Percentiles rank a stretch among this genome's conserved stretches.
phyloP scores from a whole-genome alignment of 1,139 yeast species.

The Yamadazyma atlantica region DNA sequence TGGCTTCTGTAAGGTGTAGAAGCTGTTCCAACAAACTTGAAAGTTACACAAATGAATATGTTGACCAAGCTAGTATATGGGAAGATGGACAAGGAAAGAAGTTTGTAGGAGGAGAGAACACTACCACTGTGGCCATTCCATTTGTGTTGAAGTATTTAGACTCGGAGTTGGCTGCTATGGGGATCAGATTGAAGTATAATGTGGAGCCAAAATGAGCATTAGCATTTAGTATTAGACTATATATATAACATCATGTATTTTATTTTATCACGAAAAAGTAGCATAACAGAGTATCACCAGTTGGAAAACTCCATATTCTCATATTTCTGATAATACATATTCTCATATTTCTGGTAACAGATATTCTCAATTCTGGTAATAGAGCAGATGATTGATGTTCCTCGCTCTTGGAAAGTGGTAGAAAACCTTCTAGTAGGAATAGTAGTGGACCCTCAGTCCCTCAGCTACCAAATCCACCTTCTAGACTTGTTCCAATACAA shows the following conservation, averaged over 20 bases:
- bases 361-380: neutral
- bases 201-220: constrained; percentile 54
- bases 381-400: too few relatives aligned
- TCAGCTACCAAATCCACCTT: constrained; percentile 3
- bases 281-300: too few relatives aligned
- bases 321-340: too few relatives aligned
- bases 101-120: constrained; percentile 87
- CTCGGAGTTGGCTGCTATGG: constrained; percentile 97
- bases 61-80: constrained; percentile 84
- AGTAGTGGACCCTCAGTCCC: neutral
- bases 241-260: too few relatives aligned
- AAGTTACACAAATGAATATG: constrained; percentile 42
- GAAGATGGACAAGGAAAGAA: constrained; percentile 95
- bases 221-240: constrained; percentile 6
- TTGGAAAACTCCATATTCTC: too few relatives aligned
- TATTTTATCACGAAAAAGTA: too few relatives aligned
- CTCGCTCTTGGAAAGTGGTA: too few relatives aligned
- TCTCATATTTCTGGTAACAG: neutral
- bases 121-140: constrained; percentile 95
- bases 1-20: constrained; percentile 82
- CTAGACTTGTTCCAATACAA: constrained; percentile 5
- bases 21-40: constrained; percentile 77
- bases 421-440: too few relatives aligned
- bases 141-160: constrained; percentile 93
- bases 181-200: constrained; percentile 86